These are phyloP conservation scores for Pythium guiyangense DNA, from an alignment of 352 stramenopile genomes.

Conservation along the genomic window DNA sequence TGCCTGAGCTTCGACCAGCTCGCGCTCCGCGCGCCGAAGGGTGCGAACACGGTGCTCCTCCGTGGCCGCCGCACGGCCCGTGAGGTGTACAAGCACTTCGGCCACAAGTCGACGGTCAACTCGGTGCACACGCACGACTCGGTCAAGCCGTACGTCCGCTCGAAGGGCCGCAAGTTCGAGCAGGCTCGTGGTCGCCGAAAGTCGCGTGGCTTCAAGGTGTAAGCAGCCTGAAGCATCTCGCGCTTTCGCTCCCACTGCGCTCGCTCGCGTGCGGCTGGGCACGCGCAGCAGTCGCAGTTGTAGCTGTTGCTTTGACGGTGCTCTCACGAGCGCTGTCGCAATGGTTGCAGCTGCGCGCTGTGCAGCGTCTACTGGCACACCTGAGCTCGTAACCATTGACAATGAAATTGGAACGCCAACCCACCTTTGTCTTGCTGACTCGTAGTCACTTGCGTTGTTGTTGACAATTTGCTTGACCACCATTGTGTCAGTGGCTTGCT, in stretches of 20 bases:
- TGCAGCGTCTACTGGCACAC: no score
- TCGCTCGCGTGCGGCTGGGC: constrained; percentile 2
- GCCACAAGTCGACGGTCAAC: constrained; percentile 95
- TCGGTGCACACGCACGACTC: constrained; percentile 97
- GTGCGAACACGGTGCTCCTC: constrained; percentile 98
- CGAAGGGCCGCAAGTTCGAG: constrained; percentile 99
- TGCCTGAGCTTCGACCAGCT: constrained; percentile 99
- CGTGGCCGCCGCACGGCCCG: constrained; percentile 96
- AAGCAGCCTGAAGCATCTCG: constrained; percentile 44
- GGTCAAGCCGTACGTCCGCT: constrained; percentile 99
- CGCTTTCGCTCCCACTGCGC: background rate
- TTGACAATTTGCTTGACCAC: background rate
- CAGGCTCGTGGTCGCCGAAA: constrained; percentile 98
- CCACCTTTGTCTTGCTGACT: constrained; percentile 20
- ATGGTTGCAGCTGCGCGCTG: background rate
- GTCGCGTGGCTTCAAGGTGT: constrained; percentile 99
- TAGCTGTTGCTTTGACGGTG: no score
- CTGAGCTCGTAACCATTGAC: constrained; percentile 24
- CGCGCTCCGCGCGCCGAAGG: constrained; percentile 95
- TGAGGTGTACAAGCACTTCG: constrained; percentile 98
- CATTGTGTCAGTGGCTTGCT: no score
- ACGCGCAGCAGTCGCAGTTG: no score
- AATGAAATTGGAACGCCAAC: constrained; percentile 86
- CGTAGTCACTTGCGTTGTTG: background rate
- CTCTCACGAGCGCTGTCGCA: no score